phyloP scores from a whole-genome alignment of 2,329 filamentous ascomycete species.

The Fusarium pseudonygamai region DNA sequence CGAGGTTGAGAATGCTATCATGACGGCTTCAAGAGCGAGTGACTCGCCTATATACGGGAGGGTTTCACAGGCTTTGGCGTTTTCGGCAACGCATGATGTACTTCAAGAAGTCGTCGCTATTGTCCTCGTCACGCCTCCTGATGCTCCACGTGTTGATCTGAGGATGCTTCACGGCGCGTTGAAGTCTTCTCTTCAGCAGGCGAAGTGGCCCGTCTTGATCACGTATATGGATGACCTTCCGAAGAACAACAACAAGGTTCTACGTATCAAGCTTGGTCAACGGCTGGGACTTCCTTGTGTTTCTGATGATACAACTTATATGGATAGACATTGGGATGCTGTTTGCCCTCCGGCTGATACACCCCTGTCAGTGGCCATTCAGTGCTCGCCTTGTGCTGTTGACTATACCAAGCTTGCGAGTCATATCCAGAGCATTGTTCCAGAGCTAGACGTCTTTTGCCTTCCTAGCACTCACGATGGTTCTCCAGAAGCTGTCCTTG shows the following conservation, averaged over 20 bases:
- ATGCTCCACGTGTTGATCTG: not conserved
- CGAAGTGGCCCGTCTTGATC: constrained; percentile 4
- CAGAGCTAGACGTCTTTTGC: not conserved
- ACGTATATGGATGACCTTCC: constrained; percentile 1
- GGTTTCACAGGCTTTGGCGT: not conserved
- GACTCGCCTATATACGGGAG: not conserved
- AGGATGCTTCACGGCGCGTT: not conserved
- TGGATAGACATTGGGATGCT: not conserved
- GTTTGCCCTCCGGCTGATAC: not conserved
- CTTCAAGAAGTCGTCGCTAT: not conserved
- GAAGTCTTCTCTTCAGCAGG: constrained; percentile 4
- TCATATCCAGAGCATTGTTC: accelerated
- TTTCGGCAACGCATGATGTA: not conserved
- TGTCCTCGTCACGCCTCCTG: not conserved
- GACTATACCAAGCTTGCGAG: not conserved
- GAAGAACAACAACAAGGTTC: constrained; percentile 13
- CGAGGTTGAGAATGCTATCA: constrained; percentile 12
- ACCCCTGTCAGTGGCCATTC: not conserved
- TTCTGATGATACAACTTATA: not conserved
- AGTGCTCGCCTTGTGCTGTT: not conserved
- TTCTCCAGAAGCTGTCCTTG: not conserved
- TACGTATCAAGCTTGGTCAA: not conserved
- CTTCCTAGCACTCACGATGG: not conserved
- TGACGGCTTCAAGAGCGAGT: not conserved
- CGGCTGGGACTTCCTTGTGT: not conserved